phyloP scores from a whole-genome alignment of 257 asterid species.

The Leonotis leonurus region DNA sequence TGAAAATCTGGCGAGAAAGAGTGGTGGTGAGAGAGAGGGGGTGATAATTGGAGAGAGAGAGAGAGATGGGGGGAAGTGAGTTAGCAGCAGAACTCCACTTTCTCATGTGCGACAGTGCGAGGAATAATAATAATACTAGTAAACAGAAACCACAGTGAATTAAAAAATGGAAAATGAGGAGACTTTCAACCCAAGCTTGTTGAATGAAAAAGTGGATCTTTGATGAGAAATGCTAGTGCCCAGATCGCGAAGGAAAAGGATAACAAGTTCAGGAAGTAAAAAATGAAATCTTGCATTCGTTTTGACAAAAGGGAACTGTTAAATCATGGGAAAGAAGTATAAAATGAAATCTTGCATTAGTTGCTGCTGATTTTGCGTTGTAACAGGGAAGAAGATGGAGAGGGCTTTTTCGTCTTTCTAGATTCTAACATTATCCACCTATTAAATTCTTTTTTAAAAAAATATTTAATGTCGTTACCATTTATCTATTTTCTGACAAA shows the following conservation, averaged over 20 bases:
- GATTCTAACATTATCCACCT: neutral
- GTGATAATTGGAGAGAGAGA: conserved; percentile 56
- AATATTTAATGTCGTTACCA: neutral
- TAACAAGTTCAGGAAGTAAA: neutral
- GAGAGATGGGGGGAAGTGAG: neutral
- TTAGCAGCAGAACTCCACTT: neutral
- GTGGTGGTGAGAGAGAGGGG: conserved; percentile 18
- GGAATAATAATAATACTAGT: too few species aligned
- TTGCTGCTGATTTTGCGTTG: neutral
- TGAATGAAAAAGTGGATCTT: conserved; percentile 19
- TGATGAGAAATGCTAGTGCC: conserved; percentile 2
- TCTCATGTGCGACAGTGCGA: conserved; percentile 17
- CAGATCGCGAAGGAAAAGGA: neutral
- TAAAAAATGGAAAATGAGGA: neutral
- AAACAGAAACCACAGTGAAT: conserved; percentile 2
- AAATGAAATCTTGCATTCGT: conserved; percentile 4
- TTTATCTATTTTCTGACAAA: neutral
- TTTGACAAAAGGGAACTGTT: neutral
- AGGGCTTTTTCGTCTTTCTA: conserved; percentile 16
- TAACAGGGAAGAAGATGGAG: neutral
- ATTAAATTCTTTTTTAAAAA: neutral
- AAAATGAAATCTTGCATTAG: neutral
- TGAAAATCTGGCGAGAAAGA: conserved; percentile 22
- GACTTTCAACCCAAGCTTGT: conserved; percentile 17
- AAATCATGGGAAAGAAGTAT: conserved; percentile 3